Conservation (phyloP, 441 rosid genomes). For the Raphanus hybrid region DNA sequence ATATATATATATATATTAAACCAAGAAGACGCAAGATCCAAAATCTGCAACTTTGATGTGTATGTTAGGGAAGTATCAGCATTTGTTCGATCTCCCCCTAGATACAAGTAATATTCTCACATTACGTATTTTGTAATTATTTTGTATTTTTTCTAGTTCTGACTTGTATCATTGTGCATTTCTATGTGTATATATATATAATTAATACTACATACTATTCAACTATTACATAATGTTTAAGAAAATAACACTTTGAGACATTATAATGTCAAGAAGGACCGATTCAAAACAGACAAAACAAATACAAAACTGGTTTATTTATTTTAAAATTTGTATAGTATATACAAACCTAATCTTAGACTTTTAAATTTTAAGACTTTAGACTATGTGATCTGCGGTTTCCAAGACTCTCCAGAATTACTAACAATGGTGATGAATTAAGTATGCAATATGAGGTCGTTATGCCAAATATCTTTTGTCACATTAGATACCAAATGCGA, state of each 20-base stretch:
- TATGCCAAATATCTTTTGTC: neutral
- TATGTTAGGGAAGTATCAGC: conserved; percentile 42
- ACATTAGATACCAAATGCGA: neutral
- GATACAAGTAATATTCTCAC: conserved; percentile 37
- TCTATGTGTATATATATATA: conserved; percentile 13
- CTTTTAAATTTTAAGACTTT: neutral
- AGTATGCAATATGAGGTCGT: neutral
- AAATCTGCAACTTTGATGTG: conserved; percentile 45
- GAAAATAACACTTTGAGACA: neutral
- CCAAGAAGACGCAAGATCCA: conserved; percentile 48
- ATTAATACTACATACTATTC: neutral
- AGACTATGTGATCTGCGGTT: conserved; percentile 9
- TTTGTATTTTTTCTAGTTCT: conserved; percentile 7
- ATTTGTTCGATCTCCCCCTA: conserved; percentile 36
- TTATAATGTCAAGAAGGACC: conserved; percentile 16
- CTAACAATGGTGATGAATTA: neutral
- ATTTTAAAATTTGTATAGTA: neutral
- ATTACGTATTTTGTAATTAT: conserved; percentile 19
- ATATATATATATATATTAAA: conserved; percentile 42
- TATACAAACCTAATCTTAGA: neutral
- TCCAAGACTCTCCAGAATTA: conserved; percentile 9
- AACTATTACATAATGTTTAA: neutral
- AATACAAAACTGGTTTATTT: neutral
- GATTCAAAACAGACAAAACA: neutral
- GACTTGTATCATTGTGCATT: conserved; percentile 37